Evolutionary conservation across 768 basidiomycete genomes (phyloP).

Genomic region (Leccinum fibrillosum): DNA sequence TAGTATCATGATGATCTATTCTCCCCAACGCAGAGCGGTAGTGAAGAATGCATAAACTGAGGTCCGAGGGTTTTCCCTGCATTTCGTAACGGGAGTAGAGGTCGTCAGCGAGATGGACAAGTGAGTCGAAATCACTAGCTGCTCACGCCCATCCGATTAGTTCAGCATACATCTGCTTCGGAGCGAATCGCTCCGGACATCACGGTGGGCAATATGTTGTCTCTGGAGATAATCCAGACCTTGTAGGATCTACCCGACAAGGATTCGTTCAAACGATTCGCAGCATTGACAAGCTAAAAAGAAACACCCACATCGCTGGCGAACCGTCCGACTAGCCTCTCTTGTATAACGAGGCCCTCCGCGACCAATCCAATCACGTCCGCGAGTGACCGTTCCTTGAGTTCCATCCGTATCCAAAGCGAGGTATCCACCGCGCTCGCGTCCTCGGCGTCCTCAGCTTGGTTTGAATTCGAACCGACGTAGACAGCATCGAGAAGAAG

Average conservation of each 20-base stretch:
- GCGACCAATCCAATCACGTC: slow-evolving; percentile 68
- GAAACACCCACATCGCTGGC: slow-evolving; percentile 63
- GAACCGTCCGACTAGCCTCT: slow-evolving; percentile 73
- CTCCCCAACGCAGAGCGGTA: slow-evolving; percentile 25
- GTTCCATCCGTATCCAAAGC: slow-evolving; percentile 86
- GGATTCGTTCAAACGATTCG: neutral
- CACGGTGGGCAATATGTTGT: slow-evolving; percentile 74
- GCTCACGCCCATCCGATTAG: slow-evolving; percentile 17
- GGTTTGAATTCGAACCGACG: slow-evolving; percentile 44
- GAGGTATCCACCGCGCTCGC: slow-evolving; percentile 43
- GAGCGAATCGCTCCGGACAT: slow-evolving; percentile 66
- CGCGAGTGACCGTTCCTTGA: slow-evolving; percentile 85
- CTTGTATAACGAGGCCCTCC: slow-evolving; percentile 61
- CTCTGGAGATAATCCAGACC: slow-evolving; percentile 66
- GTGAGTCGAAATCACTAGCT: slow-evolving; percentile 14
- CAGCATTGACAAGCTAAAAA: neutral
- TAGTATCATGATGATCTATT: slow-evolving; percentile 13
- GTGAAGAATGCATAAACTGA: slow-evolving; percentile 25
- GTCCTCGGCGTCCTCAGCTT: slow-evolving; percentile 27
- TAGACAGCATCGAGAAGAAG: slow-evolving; percentile 69
- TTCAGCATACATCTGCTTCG: neutral
- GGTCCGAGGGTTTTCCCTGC: slow-evolving; percentile 12
- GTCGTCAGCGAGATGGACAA: slow-evolving; percentile 23
- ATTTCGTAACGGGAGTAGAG: slow-evolving; percentile 24
- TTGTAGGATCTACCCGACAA: slow-evolving; percentile 47